Percentiles rank a stretch among this genome's conserved stretches.
phyloP scores from a whole-genome alignment of 495 filamentous ascomycete genomes.

The Xylaria sp. region DNA sequence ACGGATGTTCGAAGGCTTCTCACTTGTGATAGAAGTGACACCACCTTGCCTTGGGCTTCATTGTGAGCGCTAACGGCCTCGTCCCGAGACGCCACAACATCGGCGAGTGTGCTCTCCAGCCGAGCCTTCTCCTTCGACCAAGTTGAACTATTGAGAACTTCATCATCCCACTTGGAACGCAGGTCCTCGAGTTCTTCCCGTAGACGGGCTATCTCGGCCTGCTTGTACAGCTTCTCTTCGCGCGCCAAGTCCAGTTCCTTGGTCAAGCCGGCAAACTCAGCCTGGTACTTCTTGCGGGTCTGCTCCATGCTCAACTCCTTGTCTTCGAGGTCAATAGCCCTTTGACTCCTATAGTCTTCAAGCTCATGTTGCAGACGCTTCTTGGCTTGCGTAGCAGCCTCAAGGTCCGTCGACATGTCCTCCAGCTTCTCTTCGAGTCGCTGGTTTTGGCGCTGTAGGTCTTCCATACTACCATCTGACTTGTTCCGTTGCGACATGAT shows the following conservation, averaged over 20 bases:
- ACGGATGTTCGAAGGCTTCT: conserved; percentile 80
- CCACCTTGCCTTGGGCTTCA: conserved; percentile 91
- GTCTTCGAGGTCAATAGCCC: conserved; percentile 95
- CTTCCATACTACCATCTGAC: conserved; percentile 87
- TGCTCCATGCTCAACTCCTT: conserved; percentile 97
- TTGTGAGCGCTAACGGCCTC: conserved; percentile 93
- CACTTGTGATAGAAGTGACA: conserved; percentile 89
- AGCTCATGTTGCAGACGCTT: conserved; percentile 97
- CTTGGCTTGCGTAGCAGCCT: conserved; percentile 85
- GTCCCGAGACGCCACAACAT: conserved; percentile 86
- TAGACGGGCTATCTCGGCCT: conserved; percentile 72
- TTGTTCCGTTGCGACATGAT: conserved; percentile 93
- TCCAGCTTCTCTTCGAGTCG: conserved; percentile 89
- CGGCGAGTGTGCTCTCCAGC: conserved; percentile 88
- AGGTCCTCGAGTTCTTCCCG: conserved; percentile 95
- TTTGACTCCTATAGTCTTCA: conserved; percentile 94
- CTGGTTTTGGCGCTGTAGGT: conserved; percentile 88
- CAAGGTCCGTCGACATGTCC: conserved; percentile 88
- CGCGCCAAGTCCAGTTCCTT: conserved; percentile 93
- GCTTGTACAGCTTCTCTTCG: conserved; percentile 74
- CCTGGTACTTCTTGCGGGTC: conserved; percentile 95
- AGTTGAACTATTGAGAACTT: conserved; percentile 95
- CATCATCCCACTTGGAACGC: conserved; percentile 96
- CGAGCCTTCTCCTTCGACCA: conserved; percentile 98
- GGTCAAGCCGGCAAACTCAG: conserved; percentile 85